Percentiles rank a stretch among this genome's conserved stretches.
Evolutionary conservation across 2,329 filamentous ascomycete species (phyloP).

Genomic region (Pseudocercospora pini-densiflorae): DNA sequence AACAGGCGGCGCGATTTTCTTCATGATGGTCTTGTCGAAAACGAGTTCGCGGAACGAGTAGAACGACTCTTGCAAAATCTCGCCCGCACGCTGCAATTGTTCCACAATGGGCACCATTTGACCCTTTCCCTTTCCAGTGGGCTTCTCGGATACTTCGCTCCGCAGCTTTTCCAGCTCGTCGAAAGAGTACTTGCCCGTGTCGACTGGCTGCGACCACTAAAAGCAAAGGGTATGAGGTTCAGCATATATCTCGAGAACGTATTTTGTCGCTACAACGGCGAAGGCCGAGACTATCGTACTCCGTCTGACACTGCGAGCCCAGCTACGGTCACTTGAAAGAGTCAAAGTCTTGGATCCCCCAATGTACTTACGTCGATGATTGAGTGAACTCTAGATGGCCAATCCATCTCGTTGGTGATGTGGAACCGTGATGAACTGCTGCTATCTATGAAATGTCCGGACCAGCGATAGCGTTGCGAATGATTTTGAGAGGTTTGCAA

Average conservation of each 20-base stretch:
- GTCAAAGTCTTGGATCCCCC: not conserved
- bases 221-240: not conserved
- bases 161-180: not conserved
- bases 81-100: not conserved
- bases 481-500: not conserved
- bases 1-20: not conserved
- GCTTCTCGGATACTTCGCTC: not conserved
- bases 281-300: too few species aligned
- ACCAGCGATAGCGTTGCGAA: not conserved
- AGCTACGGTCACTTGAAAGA: not conserved
- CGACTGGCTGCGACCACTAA: not conserved
- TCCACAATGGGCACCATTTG: not conserved
- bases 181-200: not conserved
- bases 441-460: not conserved
- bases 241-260: not conserved
- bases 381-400: not conserved
- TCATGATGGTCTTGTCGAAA: not conserved
- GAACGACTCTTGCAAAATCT: not conserved
- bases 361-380: not conserved
- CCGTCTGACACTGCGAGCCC: too few species aligned
- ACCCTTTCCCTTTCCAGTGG: not conserved
- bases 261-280: too few species aligned
- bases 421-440: not conserved
- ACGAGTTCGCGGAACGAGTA: not conserved
- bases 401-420: not conserved